These are phyloP conservation scores for Cytidiella melzeri DNA, from an alignment of 768 basidiomycete species.

Conservation along the genomic window DNA sequence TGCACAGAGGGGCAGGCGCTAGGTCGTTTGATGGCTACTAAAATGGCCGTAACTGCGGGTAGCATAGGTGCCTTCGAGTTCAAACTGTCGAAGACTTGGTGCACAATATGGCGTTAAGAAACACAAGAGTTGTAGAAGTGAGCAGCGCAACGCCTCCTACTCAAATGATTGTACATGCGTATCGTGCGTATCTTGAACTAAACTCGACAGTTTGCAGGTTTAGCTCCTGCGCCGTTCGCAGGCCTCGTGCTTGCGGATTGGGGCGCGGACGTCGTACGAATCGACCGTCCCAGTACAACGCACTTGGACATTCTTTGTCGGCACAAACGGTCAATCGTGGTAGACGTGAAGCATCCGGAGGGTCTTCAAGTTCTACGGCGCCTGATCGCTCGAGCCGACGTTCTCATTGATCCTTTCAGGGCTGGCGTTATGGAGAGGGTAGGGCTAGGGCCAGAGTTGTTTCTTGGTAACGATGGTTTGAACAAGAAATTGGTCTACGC, in stretches of 20 bases:
- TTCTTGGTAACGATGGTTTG: slow-evolving; percentile 50
- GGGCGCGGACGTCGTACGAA: slow-evolving; percentile 69
- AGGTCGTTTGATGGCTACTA: no score
- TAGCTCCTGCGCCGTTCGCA: slow-evolving; percentile 78
- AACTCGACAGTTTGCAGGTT: slow-evolving; percentile 59
- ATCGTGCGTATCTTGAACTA: no score
- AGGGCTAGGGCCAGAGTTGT: slow-evolving; percentile 70
- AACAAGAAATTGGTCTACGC: slow-evolving; percentile 68
- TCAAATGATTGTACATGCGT: not conserved
- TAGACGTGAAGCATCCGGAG: slow-evolving; percentile 55
- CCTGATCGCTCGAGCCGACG: slow-evolving; percentile 63
- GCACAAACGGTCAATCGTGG: slow-evolving; percentile 68
- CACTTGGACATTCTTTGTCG: slow-evolving; percentile 50
- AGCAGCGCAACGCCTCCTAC: not conserved
- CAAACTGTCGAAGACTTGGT: no score
- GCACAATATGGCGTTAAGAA: slow-evolving; percentile 1
- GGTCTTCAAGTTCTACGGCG: slow-evolving; percentile 52
- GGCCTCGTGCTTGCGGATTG: slow-evolving; percentile 75
- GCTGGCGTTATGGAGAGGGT: slow-evolving; percentile 78
- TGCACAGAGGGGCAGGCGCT: no score
- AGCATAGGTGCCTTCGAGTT: no score
- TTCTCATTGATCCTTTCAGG: slow-evolving; percentile 79
- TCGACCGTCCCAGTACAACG: slow-evolving; percentile 50
- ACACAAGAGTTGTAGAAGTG: slow-evolving; percentile 3
- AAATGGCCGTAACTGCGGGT: no score